Conservation (phyloP, 768 basidiomycete genomes). For the Naematelia encephala region DNA sequence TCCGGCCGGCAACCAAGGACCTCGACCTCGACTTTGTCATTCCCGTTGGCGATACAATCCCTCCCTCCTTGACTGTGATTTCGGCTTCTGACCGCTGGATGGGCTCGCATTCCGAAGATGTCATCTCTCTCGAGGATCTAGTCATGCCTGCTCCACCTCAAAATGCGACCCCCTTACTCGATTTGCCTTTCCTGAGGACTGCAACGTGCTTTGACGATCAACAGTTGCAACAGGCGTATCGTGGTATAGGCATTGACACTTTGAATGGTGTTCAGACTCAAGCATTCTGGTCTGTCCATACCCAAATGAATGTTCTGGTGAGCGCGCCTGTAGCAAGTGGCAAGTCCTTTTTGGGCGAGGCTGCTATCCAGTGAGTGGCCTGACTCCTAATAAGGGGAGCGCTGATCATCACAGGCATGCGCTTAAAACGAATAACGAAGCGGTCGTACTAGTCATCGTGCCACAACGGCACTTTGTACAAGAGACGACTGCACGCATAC, state of each 20-base stretch:
- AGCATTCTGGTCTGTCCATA: conserved; percentile 75
- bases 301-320: conserved; percentile 65
- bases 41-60: conserved; percentile 61
- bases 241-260: conserved; percentile 54
- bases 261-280: conserved; percentile 90
- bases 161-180: conserved; percentile 63
- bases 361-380: conserved; percentile 63
- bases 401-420: conserved; percentile 58
- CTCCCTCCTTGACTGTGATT: conserved; percentile 66
- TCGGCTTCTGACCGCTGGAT: conserved; percentile 90
- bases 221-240: conserved; percentile 55
- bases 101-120: conserved; percentile 74
- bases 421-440: conserved; percentile 53
- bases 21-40: conserved; percentile 76
- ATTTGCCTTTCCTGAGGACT: conserved; percentile 67
- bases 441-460: conserved; percentile 64
- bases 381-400: not conserved
- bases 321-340: conserved; percentile 78
- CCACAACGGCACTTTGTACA: conserved; percentile 61
- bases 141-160: conserved; percentile 67
- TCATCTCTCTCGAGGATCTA: conserved; percentile 63
- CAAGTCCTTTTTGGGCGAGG: conserved; percentile 69
- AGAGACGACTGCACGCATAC: conserved; percentile 55
- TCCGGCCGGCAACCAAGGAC: conserved; percentile 63
- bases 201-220: conserved; percentile 58